Percentiles rank a stretch among this genome's conserved stretches.
Conservation (phyloP, 2,329 filamentous ascomycete species). For the Diaporthe sp. region DNA sequence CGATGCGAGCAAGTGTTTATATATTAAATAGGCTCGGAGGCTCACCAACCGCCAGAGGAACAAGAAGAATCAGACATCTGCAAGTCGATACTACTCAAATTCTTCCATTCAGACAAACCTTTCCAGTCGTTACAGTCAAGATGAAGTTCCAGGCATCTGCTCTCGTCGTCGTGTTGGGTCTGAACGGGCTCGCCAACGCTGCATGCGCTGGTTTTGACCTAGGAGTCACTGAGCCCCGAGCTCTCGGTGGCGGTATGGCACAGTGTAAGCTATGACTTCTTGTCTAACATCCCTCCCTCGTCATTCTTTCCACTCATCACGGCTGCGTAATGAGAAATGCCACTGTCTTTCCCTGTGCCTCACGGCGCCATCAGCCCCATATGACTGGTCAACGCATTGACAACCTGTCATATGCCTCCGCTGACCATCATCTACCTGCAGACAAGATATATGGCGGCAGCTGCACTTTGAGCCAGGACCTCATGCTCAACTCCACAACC, state of each 20-base stretch:
- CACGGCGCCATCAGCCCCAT: no score
- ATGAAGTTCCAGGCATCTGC: slow-evolving; percentile 2
- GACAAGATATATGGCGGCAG: slow-evolving; percentile 22
- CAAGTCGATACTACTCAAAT: neutral
- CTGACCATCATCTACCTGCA: neutral
- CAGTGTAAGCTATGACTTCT: neutral
- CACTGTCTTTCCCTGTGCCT: neutral
- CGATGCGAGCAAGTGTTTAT: neutral
- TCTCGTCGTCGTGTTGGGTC: neutral
- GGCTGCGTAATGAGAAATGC: neutral
- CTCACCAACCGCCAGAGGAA: neutral
- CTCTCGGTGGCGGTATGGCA: neutral
- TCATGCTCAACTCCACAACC: neutral
- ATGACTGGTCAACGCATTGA: neutral
- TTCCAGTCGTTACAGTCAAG: slow-evolving; percentile 5
- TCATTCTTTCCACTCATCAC: no score
- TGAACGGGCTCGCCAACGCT: neutral
- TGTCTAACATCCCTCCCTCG: neutral
- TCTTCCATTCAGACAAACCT: neutral
- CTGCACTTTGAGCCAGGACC: slow-evolving; percentile 17
- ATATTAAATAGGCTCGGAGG: slow-evolving; percentile 12
- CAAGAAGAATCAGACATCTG: neutral
- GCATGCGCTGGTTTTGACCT: neutral
- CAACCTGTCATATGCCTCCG: no score
- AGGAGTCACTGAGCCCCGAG: neutral